Evolutionary conservation across 1,139 yeast genomes (phyloP).

Genomic region (Saccharomyces pastorianus): DNA sequence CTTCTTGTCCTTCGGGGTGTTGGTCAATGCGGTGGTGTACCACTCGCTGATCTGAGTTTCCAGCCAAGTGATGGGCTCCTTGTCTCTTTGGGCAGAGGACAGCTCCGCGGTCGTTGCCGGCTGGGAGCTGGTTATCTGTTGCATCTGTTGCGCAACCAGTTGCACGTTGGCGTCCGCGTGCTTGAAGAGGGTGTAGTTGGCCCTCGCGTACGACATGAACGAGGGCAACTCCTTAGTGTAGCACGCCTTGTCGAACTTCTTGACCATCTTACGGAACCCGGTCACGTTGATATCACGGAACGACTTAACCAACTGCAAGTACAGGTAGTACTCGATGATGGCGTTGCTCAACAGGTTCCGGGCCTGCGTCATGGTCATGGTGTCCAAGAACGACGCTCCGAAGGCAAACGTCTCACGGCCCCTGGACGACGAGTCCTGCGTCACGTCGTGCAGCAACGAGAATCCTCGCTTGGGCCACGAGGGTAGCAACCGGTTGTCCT

Average conservation of each 20-base stretch:
- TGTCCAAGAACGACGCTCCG: neutral
- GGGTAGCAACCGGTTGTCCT: conserved; percentile 25
- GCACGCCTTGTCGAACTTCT: conserved; percentile 69
- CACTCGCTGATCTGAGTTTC: conserved; percentile 67
- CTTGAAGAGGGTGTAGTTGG: conserved; percentile 22
- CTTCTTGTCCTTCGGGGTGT: conserved; percentile 33
- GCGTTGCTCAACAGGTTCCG: conserved; percentile 71
- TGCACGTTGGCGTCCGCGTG: conserved; percentile 25
- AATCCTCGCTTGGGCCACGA: conserved; percentile 21
- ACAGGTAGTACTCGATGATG: conserved; percentile 68
- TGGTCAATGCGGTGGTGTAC: conserved; percentile 52
- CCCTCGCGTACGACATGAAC: conserved; percentile 44
- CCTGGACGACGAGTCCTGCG: neutral
- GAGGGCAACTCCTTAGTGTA: conserved; percentile 38
- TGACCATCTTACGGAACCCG: conserved; percentile 80
- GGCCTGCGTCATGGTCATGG: conserved; percentile 41
- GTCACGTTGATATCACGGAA: conserved; percentile 74
- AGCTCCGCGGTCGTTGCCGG: neutral
- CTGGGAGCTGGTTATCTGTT: conserved; percentile 11
- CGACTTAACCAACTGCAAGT: conserved; percentile 68
- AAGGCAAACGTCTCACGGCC: neutral
- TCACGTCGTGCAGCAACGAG: neutral
- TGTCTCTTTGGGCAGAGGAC: conserved; percentile 5
- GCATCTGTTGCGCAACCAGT: conserved; percentile 21
- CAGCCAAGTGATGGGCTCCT: conserved; percentile 35